Conservation (phyloP, 106 monocot species). For the Allium fistulosum region DNA sequence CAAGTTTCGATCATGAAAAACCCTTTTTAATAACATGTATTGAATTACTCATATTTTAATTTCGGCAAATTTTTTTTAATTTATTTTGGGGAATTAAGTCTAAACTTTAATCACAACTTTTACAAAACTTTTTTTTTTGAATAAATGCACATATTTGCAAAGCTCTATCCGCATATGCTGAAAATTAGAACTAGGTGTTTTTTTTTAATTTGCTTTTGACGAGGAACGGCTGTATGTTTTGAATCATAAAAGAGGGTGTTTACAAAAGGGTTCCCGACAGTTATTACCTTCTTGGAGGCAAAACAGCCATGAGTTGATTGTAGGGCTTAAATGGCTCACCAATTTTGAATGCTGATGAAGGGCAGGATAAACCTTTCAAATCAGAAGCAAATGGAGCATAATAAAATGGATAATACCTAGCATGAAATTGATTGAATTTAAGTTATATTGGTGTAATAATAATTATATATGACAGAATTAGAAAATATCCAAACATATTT, state of each 20-base stretch:
- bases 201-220: no score
- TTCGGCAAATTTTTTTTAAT: no score
- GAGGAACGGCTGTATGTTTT: background rate
- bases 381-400: constrained; percentile 60
- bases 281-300: constrained; percentile 39
- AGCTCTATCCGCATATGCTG: no score
- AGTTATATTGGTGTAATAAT: background rate
- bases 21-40: no score
- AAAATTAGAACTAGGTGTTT: no score
- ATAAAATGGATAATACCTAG: constrained; percentile 54
- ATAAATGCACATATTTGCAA: no score
- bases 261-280: background rate
- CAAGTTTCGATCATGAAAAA: no score
- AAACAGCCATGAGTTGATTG: constrained; percentile 60
- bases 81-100: no score
- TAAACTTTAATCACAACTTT: no score
- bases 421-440: background rate
- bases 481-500: background rate
- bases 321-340: constrained; percentile 43
- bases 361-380: constrained; percentile 12
- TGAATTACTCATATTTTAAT: no score
- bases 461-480: background rate
- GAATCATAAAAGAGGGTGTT: background rate
- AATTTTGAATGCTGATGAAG: constrained; percentile 11
- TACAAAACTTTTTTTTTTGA: no score